Evolutionary conservation across 352 stramenopile species (phyloP).

Genomic region (Globisporangium carolinianum): DNA sequence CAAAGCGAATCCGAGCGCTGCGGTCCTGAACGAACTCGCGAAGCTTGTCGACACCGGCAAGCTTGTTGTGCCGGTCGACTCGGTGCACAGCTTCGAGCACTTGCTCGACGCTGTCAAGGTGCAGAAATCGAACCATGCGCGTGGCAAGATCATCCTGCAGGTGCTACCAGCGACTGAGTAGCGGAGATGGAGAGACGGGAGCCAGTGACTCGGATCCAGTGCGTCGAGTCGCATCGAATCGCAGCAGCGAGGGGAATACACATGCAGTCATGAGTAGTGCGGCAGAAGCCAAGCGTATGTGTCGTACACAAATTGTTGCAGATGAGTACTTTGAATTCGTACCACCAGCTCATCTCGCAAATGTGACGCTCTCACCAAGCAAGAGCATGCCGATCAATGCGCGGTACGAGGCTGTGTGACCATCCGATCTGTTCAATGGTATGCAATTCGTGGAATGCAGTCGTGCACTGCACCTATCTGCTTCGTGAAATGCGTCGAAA

Average conservation of each 20-base stretch:
- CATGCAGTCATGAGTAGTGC: no score
- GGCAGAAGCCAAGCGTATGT: no score
- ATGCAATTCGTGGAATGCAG: no score
- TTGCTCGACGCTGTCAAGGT: conserved; percentile 28
- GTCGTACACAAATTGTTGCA: no score
- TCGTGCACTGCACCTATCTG: no score
- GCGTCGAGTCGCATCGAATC: no score
- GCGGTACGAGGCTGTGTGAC: not conserved
- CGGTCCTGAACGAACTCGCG: conserved; percentile 7
- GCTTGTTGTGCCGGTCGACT: conserved; percentile 29
- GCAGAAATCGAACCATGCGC: conserved; percentile 34
- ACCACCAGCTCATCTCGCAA: conserved; percentile 23
- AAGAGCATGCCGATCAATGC: conserved; percentile 67
- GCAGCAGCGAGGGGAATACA: no score
- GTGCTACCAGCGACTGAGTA: conserved; percentile 9
- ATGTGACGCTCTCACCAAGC: conserved; percentile 24
- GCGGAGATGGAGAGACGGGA: not conserved
- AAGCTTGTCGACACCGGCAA: conserved; percentile 13
- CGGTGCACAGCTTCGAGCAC: conserved; percentile 10
- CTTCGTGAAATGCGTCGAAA: no score
- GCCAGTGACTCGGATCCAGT: not conserved
- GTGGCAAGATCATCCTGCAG: conserved; percentile 57
- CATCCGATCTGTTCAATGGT: no score
- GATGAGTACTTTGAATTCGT: no score
- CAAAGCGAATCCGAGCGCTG: no score